Evolutionary conservation across 768 basidiomycete genomes (phyloP).

Genomic region (Brasilioporus rufonigricans): DNA sequence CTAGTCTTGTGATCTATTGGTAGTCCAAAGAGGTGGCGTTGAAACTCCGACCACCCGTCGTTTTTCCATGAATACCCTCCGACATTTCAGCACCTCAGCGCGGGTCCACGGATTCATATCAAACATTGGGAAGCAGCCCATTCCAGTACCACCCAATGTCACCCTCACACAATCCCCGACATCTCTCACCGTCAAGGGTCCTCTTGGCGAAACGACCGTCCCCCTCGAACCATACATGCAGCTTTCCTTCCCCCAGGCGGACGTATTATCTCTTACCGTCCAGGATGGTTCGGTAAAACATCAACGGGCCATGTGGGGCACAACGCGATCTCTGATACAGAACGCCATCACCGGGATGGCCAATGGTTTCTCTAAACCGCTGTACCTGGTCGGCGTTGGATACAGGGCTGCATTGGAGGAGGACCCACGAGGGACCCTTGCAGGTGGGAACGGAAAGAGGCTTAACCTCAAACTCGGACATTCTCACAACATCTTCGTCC

Average conservation of each 20-base stretch:
- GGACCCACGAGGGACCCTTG: conserved; percentile 60
- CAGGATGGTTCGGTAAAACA: conserved; percentile 65
- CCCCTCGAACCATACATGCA: conserved; percentile 48
- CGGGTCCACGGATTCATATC: conserved; percentile 48
- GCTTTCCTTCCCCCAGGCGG: conserved; percentile 33
- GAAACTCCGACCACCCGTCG: conserved; percentile 8
- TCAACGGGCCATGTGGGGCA: conserved; percentile 94
- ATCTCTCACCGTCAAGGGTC: conserved; percentile 55
- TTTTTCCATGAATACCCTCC: conserved; percentile 23
- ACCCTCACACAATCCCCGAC: conserved; percentile 35
- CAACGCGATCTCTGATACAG: conserved; percentile 82
- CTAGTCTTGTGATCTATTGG: too few relatives aligned
- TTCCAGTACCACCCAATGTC: conserved; percentile 51
- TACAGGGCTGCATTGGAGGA: conserved; percentile 87
- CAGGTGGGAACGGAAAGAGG: conserved; percentile 60
- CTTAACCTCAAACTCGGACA: conserved; percentile 92
- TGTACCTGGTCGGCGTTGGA: conserved; percentile 93
- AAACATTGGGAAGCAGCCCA: conserved; percentile 60
- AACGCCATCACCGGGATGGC: conserved; percentile 93
- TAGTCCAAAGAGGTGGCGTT: too few relatives aligned
- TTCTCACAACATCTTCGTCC: conserved; percentile 82
- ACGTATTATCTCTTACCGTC: conserved; percentile 38
- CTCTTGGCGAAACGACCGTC: conserved; percentile 50
- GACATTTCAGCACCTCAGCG: conserved; percentile 50
- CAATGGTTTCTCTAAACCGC: conserved; percentile 76